Base-by-base conservation (phyloP, 495 filamentous ascomycete genomes). In the Trichocladium uniseriatum region DNA sequence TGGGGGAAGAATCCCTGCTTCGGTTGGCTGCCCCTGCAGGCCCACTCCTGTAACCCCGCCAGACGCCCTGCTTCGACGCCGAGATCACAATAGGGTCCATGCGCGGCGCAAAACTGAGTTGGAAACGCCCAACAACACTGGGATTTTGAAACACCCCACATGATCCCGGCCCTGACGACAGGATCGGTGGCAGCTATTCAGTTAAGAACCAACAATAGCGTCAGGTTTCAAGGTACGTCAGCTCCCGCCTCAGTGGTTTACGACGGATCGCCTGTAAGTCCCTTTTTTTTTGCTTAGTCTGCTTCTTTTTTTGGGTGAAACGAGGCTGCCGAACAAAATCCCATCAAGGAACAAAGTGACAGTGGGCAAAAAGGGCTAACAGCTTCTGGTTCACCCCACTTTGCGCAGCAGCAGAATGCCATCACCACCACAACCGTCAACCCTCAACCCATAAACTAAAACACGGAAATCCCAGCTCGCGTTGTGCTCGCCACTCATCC, bases 71-170 rank as follows among this genome's bases (percentile, higher is more conserved):
- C 32, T n/a, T 2, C n/a, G 8, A 15, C n/a, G 13, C 11, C 13
- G 8, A 15, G 39, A 16, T 16, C 28, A 7, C 24, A 11, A 15
- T 5, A 7, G 15, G 31, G 19, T 22, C 27, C 42, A 44, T 29
- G 34, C 18, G 32, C 47, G 51, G 43, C 43, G 47, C 55, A 58
- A 54, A 51, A 37, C 36, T 45, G 11, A 38, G 43, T 13, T 3
- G 40, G 51, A 38, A 52, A 52, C 44, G n/a, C n/a, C 43, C 50
- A 52, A 54, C 44, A 49, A 28, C 37, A 32, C 29, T 27, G 24
- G 20, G 27, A 47, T 52, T 56, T 60, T 56, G 57, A 60, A 60
- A 56, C 57, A 53, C 52, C 56, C 56, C 56, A 59, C 56, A 43
- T 32, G 4, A 10, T 11, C 31, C 31, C 10, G 31, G 9, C 5